Evolutionary conservation across 148 eudicot genomes (phyloP), one percentile per base, ranked within the genome.

Genomic region (Rhododendron williamsianum): DNA sequence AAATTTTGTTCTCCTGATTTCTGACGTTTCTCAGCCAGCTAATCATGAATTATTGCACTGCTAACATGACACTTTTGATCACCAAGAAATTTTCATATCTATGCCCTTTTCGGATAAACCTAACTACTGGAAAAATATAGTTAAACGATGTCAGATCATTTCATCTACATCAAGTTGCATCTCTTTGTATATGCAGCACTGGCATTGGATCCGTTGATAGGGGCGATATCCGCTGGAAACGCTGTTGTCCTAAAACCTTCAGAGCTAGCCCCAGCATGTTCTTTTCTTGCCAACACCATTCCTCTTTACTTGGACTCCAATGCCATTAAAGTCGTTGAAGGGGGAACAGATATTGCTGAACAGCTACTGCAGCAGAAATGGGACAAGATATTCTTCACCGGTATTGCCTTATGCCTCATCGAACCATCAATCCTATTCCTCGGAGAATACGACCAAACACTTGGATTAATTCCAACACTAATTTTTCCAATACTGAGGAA

Each of bases 351-450:
- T 1, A 76, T 85, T 52, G 85, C 90, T 38, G 87, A 90, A 77
- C 87, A 83, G 60, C 91, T 93, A 60, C 83, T 93, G 67, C 89
- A 89, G 58, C 88, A 89, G 56, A 89, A 89, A 87, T 93, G 95
- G 95, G 94, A 93, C 91, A 92, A 93, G 85, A 91, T 93, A 48
- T 93, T 93, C 83, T 93, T 89, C 86, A 93, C 95, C 9, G 94
- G 95, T 93, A 78, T 46, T 58, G 12, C 25, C 69, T 48, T 69
- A 2, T 9, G 7, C 43, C 46, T 43, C 13, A 6, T 72, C 41
- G 8, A 12, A 8, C 2, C 76, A 71, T 65, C 27, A 23, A 65
- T 21, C 65, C 65, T 19, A 21, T 58, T 5, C 65, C 23, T 71
- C 0, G 76, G 13, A 30, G 33, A 11, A 71, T 12, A 13, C 23